Conservation (phyloP, 73 alveolate species). For the Tetrahymena malaccensis region DNA sequence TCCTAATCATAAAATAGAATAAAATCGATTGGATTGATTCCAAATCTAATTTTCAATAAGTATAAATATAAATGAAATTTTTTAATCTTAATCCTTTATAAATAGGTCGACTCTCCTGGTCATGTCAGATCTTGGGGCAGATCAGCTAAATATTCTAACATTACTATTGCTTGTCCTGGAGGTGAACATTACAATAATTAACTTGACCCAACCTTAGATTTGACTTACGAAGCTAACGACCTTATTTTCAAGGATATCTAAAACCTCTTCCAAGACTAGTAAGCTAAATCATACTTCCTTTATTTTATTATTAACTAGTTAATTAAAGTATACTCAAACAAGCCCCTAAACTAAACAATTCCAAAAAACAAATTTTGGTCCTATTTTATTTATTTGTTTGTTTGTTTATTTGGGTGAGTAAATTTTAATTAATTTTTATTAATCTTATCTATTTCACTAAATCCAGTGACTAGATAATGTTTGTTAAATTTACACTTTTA, state of each 20-base stretch:
- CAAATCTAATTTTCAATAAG: background rate
- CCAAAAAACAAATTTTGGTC: background rate
- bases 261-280: background rate
- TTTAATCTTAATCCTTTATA: background rate
- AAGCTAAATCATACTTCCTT: background rate
- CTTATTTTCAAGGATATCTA: conserved; percentile 17
- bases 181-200: conserved; percentile 7
- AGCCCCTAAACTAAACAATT: too few species aligned
- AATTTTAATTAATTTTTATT: too few species aligned
- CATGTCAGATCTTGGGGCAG: conserved; percentile 51
- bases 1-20: background rate
- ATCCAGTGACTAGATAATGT: background rate
- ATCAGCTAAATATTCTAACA: conserved; percentile 6
- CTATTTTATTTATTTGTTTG: too few species aligned
- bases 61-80: background rate
- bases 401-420: too few species aligned
- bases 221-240: conserved; percentile 16
- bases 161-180: conserved; percentile 14
- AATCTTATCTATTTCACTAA: background rate
- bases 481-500: background rate
- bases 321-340: too few species aligned
- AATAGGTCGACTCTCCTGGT: conserved; percentile 70
- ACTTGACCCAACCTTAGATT: conserved; percentile 28
- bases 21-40: background rate
- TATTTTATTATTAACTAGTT: too few species aligned